These are phyloP conservation scores for Wickerhamiella kazuoi DNA, from an alignment of 805 yeast genomes.

Conservation along the genomic window DNA sequence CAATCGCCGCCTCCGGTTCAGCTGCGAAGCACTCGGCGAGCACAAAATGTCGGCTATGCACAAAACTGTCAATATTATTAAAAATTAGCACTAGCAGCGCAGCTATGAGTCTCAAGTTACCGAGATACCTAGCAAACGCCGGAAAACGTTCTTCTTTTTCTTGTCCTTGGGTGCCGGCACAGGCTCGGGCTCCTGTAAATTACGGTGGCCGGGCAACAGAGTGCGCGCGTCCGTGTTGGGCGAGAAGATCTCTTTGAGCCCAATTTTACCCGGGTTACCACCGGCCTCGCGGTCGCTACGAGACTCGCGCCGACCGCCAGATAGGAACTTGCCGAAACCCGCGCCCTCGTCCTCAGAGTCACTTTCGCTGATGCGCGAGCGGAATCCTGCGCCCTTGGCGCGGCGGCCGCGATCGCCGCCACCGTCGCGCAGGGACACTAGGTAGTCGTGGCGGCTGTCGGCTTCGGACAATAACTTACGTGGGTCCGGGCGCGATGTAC, in stretches of 20 bases:
- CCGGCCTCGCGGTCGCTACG: background rate
- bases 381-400: background rate
- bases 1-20: too few relatives aligned
- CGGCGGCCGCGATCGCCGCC: background rate
- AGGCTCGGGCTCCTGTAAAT: background rate
- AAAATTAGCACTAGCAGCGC: background rate
- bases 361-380: background rate
- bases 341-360: background rate
- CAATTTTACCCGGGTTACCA: background rate
- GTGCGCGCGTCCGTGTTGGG: background rate
- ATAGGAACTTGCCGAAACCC: background rate
- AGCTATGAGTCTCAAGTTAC: background rate
- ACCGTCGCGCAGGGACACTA: background rate
- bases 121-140: slow-evolving; percentile 7
- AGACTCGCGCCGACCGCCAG: background rate
- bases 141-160: slow-evolving; percentile 11
- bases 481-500: background rate
- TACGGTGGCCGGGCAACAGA: background rate
- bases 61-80: too few relatives aligned
- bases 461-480: background rate
- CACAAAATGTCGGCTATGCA: too few relatives aligned
- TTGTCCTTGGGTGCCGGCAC: background rate
- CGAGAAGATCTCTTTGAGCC: background rate
- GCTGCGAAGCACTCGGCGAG: too few relatives aligned
- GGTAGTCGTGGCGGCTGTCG: background rate